phyloP scores from a whole-genome alignment of 2,329 filamentous ascomycete genomes.

The Leptodontidium sp. region DNA sequence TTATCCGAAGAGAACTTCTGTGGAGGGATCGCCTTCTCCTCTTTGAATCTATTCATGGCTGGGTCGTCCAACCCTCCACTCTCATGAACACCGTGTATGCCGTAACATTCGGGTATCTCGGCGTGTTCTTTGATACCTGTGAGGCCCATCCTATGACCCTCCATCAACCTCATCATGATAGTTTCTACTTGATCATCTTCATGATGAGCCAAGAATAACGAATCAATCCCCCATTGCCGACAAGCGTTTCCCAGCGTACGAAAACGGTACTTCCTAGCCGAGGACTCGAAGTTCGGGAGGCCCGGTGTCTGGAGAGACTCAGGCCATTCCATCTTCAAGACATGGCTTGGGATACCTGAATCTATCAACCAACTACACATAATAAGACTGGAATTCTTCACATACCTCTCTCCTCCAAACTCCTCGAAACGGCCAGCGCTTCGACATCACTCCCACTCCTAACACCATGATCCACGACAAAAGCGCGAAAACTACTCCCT shows the following conservation, averaged over 20 bases:
- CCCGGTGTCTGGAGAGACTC: conserved; percentile 47
- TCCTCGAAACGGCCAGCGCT: conserved; percentile 56
- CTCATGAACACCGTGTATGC: conserved; percentile 74
- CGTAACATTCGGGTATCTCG: conserved; percentile 85
- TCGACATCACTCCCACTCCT: conserved; percentile 62
- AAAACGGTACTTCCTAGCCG: conserved; percentile 79
- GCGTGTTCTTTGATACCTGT: conserved; percentile 70
- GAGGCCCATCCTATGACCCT: conserved; percentile 74
- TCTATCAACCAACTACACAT: background rate
- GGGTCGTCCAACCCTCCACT: conserved; percentile 56
- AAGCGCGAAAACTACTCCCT: conserved; percentile 53
- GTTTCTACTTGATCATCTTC: conserved; percentile 92
- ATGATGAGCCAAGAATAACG: conserved; percentile 85
- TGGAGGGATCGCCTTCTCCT: background rate
- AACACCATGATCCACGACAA: conserved; percentile 66
- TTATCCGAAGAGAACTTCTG: background rate
- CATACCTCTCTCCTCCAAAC: conserved; percentile 40
- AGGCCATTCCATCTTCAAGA: conserved; percentile 60
- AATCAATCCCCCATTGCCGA: conserved; percentile 56
- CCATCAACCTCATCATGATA: conserved; percentile 78
- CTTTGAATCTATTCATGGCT: background rate
- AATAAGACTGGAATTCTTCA: background rate
- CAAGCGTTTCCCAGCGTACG: conserved; percentile 72
- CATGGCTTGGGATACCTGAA: conserved; percentile 42
- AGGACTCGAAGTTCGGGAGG: conserved; percentile 75